A percentile compares a stretch with the other conserved stretches of the same genome.
These are phyloP conservation scores for Microdochium bolleyi DNA, from an alignment of 2,329 filamentous ascomycete species.

Conservation along the genomic window DNA sequence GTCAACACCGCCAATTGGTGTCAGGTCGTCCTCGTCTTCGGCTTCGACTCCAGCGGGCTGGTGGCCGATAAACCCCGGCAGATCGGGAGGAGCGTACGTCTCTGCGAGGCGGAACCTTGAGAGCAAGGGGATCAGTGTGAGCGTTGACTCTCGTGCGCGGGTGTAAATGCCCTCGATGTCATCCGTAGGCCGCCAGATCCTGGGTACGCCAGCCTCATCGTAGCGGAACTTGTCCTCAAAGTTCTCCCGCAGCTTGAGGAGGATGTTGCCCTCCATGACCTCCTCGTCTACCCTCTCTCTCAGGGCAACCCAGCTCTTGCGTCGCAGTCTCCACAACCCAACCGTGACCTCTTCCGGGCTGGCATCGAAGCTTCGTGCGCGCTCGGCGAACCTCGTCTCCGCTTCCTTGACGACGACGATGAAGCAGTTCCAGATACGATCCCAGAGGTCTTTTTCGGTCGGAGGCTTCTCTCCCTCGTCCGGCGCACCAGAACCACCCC, in stretches of 20 bases:
- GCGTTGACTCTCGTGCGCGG: conserved; percentile 81
- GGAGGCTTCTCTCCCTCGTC: conserved; percentile 66
- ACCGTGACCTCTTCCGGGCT: conserved; percentile 85
- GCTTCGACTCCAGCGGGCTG: conserved; percentile 66
- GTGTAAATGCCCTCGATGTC: conserved; percentile 97
- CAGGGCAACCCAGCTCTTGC: conserved; percentile 91
- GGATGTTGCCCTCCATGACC: conserved; percentile 93
- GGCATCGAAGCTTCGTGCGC: conserved; percentile 89
- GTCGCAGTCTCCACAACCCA: conserved; percentile 82
- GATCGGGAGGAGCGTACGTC: conserved; percentile 70
- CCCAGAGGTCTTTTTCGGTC: conserved; percentile 85
- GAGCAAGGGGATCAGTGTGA: conserved; percentile 83
- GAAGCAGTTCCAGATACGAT: conserved; percentile 87
- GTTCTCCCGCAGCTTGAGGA: conserved; percentile 93
- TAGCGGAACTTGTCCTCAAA: conserved; percentile 99
- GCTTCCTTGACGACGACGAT: conserved; percentile 76
- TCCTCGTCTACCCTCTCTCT: conserved; percentile 91
- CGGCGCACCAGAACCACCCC: conserved; percentile 73
- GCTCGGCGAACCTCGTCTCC: conserved; percentile 75
- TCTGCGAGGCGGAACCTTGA: conserved; percentile 72
- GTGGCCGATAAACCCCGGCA: conserved; percentile 74
- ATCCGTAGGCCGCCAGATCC: conserved; percentile 94
- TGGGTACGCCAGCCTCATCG: conserved; percentile 85
- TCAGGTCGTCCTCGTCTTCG: conserved; percentile 83
- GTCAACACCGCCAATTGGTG: conserved; percentile 86